phyloP scores from a whole-genome alignment of 495 filamentous ascomycete genomes.

The Hyaloscypha hepaticicola region DNA sequence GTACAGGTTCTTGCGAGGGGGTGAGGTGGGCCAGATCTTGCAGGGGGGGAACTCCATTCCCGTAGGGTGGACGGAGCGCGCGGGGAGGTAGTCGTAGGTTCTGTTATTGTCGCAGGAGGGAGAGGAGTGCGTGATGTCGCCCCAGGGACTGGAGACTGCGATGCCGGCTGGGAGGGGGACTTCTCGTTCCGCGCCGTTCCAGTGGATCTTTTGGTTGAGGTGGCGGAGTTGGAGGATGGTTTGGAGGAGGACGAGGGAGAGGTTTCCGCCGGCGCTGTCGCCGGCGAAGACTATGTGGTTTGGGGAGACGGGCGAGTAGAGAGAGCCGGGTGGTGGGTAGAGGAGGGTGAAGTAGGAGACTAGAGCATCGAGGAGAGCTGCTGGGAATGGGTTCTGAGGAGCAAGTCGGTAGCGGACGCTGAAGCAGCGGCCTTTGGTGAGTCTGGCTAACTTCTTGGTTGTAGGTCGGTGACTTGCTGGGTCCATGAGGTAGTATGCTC shows the following conservation, averaged over 20 bases:
- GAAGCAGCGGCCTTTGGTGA: slow-evolving; percentile 60
- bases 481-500: slow-evolving; percentile 80
- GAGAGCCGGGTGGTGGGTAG: slow-evolving; percentile 70
- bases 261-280: slow-evolving; percentile 86
- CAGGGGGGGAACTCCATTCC: slow-evolving; percentile 50
- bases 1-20: slow-evolving; percentile 70
- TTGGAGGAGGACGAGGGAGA: slow-evolving; percentile 69
- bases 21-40: slow-evolving; percentile 67
- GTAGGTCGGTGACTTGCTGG: slow-evolving; percentile 61
- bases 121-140: slow-evolving; percentile 71
- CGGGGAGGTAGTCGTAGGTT: slow-evolving; percentile 73
- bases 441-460: slow-evolving; percentile 48
- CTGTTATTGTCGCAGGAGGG: slow-evolving; percentile 65
- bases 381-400: slow-evolving; percentile 80
- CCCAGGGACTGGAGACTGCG: slow-evolving; percentile 68
- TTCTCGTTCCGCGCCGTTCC: slow-evolving; percentile 55
- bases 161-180: slow-evolving; percentile 71
- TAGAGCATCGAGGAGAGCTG: slow-evolving; percentile 80
- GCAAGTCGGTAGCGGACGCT: slow-evolving; percentile 85
- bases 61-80: slow-evolving; percentile 36
- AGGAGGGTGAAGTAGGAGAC: slow-evolving; percentile 80
- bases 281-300: slow-evolving; percentile 75
- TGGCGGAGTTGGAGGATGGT: slow-evolving; percentile 70
- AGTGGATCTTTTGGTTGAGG: slow-evolving; percentile 50
- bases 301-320: slow-evolving; percentile 67